A percentile compares a stretch with the other conserved stretches of the same genome.
These are phyloP conservation scores for Juglanconis oblonga DNA, from an alignment of 2,329 filamentous ascomycete species.

Conservation along the genomic window DNA sequence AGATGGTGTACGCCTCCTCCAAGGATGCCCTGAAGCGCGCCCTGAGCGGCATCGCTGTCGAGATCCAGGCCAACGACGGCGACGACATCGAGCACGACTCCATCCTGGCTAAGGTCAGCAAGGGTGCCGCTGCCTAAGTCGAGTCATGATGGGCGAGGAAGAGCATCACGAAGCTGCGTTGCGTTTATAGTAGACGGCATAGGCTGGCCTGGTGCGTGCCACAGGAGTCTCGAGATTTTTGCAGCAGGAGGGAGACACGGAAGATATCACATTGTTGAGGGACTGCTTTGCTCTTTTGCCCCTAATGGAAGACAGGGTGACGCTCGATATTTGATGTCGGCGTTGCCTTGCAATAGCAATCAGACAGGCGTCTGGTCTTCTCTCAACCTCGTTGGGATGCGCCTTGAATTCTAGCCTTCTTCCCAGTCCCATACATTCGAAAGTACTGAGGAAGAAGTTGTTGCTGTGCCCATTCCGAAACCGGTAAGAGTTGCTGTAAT, in stretches of 20 bases:
- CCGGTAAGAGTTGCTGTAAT: background rate
- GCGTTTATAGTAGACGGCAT: slow-evolving; percentile 14
- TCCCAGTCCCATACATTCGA: background rate
- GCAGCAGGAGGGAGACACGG: background rate
- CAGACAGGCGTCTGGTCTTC: slow-evolving; percentile 12
- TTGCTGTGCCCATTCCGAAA: background rate
- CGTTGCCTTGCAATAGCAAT: slow-evolving; percentile 18
- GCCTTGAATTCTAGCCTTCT: background rate
- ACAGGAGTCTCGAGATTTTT: slow-evolving; percentile 1
- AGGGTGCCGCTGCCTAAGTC: slow-evolving; percentile 46
- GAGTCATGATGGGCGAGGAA: background rate
- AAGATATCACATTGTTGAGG: slow-evolving; percentile 7
- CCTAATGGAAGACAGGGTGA: slow-evolving; percentile 15
- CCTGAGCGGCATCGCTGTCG: slow-evolving; percentile 70
- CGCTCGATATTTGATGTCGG: slow-evolving; percentile 13
- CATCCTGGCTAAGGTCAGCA: slow-evolving; percentile 65
- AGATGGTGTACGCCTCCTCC: slow-evolving; percentile 89
- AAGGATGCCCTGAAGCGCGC: slow-evolving; percentile 82
- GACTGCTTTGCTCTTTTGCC: slow-evolving; percentile 14
- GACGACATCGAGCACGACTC: slow-evolving; percentile 78
- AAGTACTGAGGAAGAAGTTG: background rate
- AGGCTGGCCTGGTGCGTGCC: background rate
- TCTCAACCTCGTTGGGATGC: background rate
- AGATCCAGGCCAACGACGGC: slow-evolving; percentile 80
- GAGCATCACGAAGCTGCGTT: slow-evolving; percentile 10